Percentiles rank a stretch among this genome's conserved stretches.
These are phyloP conservation scores for Viridothelium virens DNA, from an alignment of 495 filamentous ascomycete species.

Conservation along the genomic window DNA sequence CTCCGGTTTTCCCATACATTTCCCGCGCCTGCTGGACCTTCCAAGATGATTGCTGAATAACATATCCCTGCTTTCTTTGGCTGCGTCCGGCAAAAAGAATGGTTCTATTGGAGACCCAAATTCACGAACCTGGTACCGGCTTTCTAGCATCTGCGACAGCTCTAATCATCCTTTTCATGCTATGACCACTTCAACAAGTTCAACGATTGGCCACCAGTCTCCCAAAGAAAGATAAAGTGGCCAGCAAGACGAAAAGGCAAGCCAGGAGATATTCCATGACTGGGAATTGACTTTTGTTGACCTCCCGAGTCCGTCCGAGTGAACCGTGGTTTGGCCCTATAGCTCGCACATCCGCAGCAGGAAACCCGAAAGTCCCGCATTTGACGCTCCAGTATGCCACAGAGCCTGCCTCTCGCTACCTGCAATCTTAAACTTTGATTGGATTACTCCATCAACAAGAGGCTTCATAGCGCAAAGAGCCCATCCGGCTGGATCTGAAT, in stretches of 20 bases:
- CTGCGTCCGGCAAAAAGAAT: background rate
- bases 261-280: background rate
- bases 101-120: too few relatives aligned
- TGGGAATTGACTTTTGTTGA: background rate
- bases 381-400: background rate
- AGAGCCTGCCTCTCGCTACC: background rate
- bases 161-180: background rate
- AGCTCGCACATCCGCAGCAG: background rate
- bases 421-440: background rate
- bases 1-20: background rate
- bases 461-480: background rate
- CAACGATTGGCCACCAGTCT: too few relatives aligned
- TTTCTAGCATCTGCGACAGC: background rate
- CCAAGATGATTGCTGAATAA: too few relatives aligned
- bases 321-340: background rate
- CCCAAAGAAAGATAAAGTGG: background rate
- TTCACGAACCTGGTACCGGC: too few relatives aligned
- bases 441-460: background rate
- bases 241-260: background rate
- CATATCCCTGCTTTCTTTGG: too few relatives aligned
- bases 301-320: background rate
- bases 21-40: too few relatives aligned
- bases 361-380: background rate
- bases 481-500: background rate
- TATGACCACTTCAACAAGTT: background rate